Evolutionary conservation across 176 grass and related monocot genomes (phyloP).

Genomic region (Oropetium thomaeum): DNA sequence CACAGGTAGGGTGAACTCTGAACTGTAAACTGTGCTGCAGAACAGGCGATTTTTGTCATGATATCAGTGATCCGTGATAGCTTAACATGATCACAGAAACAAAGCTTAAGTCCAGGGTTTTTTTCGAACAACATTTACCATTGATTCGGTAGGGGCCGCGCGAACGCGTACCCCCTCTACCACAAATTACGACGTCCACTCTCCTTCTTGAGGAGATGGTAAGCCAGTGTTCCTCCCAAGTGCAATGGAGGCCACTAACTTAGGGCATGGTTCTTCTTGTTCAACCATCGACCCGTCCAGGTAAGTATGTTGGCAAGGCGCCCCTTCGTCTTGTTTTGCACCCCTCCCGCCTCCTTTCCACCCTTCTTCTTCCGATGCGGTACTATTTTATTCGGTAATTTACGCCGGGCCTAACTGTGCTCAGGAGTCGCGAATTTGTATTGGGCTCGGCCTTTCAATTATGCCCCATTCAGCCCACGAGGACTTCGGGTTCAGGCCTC

Average conservation of each 20-base stretch:
- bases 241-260: constrained; percentile 33
- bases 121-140: neutral
- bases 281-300: constrained; percentile 32
- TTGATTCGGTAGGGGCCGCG: constrained; percentile 35
- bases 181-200: constrained; percentile 51
- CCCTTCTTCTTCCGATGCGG: neutral
- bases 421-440: neutral
- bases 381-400: neutral
- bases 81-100: too few species aligned
- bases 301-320: constrained; percentile 4
- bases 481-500: too few species aligned
- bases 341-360: neutral
- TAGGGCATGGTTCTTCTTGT: constrained; percentile 32
- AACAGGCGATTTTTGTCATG: too few species aligned
- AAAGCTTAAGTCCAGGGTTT: too few species aligned
- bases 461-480: neutral
- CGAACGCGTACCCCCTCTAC: constrained; percentile 42
- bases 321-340: neutral
- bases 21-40: too few species aligned
- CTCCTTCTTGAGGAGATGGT: constrained; percentile 54
- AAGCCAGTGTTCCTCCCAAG: constrained; percentile 2
- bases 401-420: neutral
- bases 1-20: too few species aligned
- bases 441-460: neutral
- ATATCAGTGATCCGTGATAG: too few species aligned